Evolutionary conservation across 2,329 filamentous ascomycete species (phyloP).

Genomic region (Incumbomyces lentus): DNA sequence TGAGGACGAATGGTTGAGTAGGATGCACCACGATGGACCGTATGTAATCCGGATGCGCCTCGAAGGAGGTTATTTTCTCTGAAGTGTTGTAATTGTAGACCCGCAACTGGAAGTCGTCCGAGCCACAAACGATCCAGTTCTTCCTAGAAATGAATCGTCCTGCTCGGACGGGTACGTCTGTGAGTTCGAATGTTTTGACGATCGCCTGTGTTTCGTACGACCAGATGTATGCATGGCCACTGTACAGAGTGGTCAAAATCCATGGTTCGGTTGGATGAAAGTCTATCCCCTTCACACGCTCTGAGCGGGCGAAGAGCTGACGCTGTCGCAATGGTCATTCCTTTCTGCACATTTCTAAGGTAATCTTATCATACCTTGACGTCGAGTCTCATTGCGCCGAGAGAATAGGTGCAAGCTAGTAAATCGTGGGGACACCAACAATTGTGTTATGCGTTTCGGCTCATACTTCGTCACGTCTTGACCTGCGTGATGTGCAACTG

Average conservation of each 20-base stretch:
- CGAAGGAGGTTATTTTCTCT: conserved; percentile 53
- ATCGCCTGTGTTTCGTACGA: conserved; percentile 94
- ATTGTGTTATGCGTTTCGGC: neutral
- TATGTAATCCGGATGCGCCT: conserved; percentile 83
- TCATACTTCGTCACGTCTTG: neutral
- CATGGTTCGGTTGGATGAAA: conserved; percentile 96
- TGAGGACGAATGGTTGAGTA: conserved; percentile 88
- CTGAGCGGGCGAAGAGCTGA: conserved; percentile 77
- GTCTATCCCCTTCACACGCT: conserved; percentile 95
- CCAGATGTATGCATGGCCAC: conserved; percentile 98
- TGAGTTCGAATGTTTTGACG: conserved; percentile 97
- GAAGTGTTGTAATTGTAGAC: conserved; percentile 99
- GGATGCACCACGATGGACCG: conserved; percentile 93
- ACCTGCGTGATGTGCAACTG: neutral
- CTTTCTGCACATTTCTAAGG: too few species aligned
- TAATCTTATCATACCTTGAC: conserved; percentile 15
- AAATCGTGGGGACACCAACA: too few species aligned
- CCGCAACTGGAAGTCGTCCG: conserved; percentile 78
- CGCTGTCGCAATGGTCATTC: conserved; percentile 39
- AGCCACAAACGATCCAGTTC: conserved; percentile 97
- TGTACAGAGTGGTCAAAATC: conserved; percentile 89
- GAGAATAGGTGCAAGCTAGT: neutral
- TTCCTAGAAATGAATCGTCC: conserved; percentile 94
- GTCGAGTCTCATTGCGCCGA: conserved; percentile 18
- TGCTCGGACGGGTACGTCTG: conserved; percentile 92